These are phyloP conservation scores for Apiotrichum laibachii DNA, from an alignment of 1,284 basidiomycete species.

Conservation along the genomic window DNA sequence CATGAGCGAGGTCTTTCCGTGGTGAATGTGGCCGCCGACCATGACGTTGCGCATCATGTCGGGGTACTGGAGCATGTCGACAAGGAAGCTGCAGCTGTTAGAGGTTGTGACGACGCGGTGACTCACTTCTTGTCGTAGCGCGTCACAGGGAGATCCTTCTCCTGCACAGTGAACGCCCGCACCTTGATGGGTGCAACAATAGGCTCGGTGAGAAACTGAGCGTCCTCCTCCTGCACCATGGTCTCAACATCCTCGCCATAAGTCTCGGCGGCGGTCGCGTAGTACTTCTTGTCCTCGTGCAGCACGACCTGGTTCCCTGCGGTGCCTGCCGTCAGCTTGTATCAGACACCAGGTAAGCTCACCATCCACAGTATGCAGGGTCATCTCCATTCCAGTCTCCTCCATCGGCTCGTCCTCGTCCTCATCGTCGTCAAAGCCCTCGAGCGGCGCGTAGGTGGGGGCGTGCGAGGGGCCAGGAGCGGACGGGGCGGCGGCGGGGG, in stretches of 20 bases:
- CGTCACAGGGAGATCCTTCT: constrained; percentile 88
- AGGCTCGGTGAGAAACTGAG: constrained; percentile 90
- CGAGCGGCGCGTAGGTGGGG: constrained; percentile 45
- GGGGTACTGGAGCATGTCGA: constrained; percentile 87
- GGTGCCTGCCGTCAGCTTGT: constrained; percentile 27
- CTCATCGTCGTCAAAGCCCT: constrained; percentile 49
- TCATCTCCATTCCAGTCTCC: constrained; percentile 43
- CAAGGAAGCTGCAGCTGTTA: constrained; percentile 66
- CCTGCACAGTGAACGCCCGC: constrained; percentile 84
- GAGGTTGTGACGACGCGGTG: background rate
- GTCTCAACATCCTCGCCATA: constrained; percentile 95
- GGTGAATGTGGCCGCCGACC: constrained; percentile 91
- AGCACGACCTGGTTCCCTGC: constrained; percentile 75
- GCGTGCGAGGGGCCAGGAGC: constrained; percentile 36
- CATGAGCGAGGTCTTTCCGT: constrained; percentile 94
- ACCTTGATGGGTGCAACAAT: constrained; percentile 94
- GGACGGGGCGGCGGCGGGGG: constrained; percentile 21
- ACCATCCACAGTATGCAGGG: constrained; percentile 47
- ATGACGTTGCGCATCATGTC: constrained; percentile 95
- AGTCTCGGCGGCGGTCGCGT: constrained; percentile 84
- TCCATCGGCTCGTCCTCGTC: constrained; percentile 45
- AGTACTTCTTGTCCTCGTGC: constrained; percentile 98
- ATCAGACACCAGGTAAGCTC: constrained; percentile 12
- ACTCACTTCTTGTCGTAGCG: constrained; percentile 88
- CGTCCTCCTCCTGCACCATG: constrained; percentile 96